These are phyloP conservation scores for Trichodelitschia bisporula DNA, from an alignment of 495 filamentous ascomycete genomes.

Conservation along the genomic window DNA sequence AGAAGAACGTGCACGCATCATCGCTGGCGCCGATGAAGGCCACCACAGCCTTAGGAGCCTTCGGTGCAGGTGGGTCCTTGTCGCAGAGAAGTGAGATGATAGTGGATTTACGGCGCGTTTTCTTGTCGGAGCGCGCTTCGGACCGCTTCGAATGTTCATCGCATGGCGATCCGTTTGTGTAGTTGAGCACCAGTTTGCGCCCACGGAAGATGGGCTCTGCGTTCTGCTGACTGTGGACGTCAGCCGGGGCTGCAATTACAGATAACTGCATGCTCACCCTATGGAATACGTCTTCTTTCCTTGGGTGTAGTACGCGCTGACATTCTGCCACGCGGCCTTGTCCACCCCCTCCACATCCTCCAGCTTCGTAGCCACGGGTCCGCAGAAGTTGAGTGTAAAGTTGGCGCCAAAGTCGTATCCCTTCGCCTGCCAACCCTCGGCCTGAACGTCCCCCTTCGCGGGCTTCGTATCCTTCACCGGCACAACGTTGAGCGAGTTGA, in stretches of 20 bases:
- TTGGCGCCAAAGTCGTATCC: constrained; percentile 75
- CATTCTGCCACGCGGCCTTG: constrained; percentile 40
- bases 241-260: too few species aligned
- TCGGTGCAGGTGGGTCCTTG: constrained; percentile 33
- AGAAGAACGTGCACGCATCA: constrained; percentile 88
- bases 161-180: constrained; percentile 74
- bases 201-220: constrained; percentile 50
- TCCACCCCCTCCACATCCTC: constrained; percentile 37
- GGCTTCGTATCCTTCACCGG: constrained; percentile 29
- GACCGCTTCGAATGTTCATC: constrained; percentile 14
- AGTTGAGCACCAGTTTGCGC: constrained; percentile 76
- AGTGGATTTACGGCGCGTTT: constrained; percentile 47
- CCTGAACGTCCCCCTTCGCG: constrained; percentile 21
- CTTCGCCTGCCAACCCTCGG: constrained; percentile 55
- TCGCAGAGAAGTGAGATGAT: constrained; percentile 90
- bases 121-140: constrained; percentile 9
- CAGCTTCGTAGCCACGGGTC: constrained; percentile 52
- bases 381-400: constrained; percentile 91
- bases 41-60: constrained; percentile 35
- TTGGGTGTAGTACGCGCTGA: constrained; percentile 71
- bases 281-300: constrained; percentile 59
- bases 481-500: constrained; percentile 43
- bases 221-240: constrained; percentile 38
- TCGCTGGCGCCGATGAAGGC: constrained; percentile 66
- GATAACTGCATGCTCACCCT: constrained; percentile 54